Base-by-base conservation (phyloP, 1,284 basidiomycete species). In the Cryptococcus sp. region DNA sequence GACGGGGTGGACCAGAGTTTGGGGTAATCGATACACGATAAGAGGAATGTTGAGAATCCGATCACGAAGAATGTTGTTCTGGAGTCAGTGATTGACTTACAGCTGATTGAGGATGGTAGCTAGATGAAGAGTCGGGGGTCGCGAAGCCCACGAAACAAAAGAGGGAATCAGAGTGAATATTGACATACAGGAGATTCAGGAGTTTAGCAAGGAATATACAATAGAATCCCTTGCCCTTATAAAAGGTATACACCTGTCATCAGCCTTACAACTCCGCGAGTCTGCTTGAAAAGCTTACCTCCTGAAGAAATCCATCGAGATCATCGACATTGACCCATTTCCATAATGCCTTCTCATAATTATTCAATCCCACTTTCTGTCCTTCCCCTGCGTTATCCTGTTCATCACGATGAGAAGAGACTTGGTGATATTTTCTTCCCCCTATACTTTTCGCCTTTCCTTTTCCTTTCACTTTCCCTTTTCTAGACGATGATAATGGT, bases 291-390 rank as follows among this genome's bases (percentile, higher is more conserved):
- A 21, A 23, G 60, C 73, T 49, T 39, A 90, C 90, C 63, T 97
- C 91, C 76, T 94, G 90, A 28, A 99, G 76, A 73, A 96, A 98
- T 7, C 84, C 85, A 67, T 99, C 94, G 37, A 98, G 80, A 70
- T 98, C 94, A 67, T 91, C 90, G 7, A 98, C 90, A 69, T 98
- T 99, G 56, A 96, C 91, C 96, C 96, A 99, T 58, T 89, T 87
- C 96, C 96, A 99, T 41, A 98, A 72, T 0, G 94, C 94, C 60
- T 84, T 84, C 72, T 97, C 91, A 69, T 90, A 86, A 14, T 84
- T 84, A 64, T 90, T 86, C 52, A 93, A 70, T 2, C 88, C 87
- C 11, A 45, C 55, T 50, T 59, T 63, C n/a, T 52, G 51, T 19
- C 48, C 39, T 22, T 40, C 18, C 53, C 55, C 48, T 79, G 78